A percentile compares a stretch with the other conserved stretches of the same genome.
phyloP scores from a whole-genome alignment of 192 early-diverging fungal species.

The Allomyces macrogynus region DNA sequence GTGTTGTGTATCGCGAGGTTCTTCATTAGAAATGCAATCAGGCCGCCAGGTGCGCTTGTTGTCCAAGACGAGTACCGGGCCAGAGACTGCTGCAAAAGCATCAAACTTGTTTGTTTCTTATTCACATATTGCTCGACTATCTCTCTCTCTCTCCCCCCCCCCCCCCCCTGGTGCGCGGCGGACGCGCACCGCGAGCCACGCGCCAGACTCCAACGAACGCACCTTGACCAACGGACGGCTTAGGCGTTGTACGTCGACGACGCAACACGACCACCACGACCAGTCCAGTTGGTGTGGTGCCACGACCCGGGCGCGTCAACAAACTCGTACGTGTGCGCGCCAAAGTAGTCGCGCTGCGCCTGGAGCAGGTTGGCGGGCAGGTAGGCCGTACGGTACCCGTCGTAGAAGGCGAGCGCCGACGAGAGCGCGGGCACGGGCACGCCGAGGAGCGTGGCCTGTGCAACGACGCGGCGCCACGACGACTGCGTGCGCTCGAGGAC shows the following conservation, averaged over 20 bases:
- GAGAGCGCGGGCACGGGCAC: conserved; percentile 77
- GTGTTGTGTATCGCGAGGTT: too few species aligned
- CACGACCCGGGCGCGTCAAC: conserved; percentile 46
- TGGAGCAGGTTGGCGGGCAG: conserved; percentile 92
- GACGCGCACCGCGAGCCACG: too few species aligned
- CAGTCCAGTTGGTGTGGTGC: conserved; percentile 98
- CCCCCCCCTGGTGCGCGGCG: too few species aligned
- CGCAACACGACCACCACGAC: conserved; percentile 62
- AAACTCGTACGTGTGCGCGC: conserved; percentile 88
- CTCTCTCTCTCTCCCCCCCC: too few species aligned
- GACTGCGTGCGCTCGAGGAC: conserved; percentile 63
- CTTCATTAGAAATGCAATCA: too few species aligned
- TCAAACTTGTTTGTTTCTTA: too few species aligned
- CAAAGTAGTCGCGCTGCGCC: conserved; percentile 98
- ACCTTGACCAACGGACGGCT: not conserved
- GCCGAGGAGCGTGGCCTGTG: conserved; percentile 57
- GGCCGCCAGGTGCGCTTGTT: too few species aligned
- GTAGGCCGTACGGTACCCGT: conserved; percentile 77
- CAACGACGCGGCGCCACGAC: conserved; percentile 73
- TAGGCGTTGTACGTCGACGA: conserved; percentile 50
- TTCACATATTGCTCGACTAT: too few species aligned
- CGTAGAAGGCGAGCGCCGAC: conserved; percentile 89
- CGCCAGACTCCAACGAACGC: too few species aligned
- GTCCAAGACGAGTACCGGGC: too few species aligned
- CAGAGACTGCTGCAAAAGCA: too few species aligned